Evolutionary conservation across 371 early-diverging fungal species (phyloP), one percentile per base, ranked within the genome.

Genomic region (Phascolomyces articulosus): DNA sequence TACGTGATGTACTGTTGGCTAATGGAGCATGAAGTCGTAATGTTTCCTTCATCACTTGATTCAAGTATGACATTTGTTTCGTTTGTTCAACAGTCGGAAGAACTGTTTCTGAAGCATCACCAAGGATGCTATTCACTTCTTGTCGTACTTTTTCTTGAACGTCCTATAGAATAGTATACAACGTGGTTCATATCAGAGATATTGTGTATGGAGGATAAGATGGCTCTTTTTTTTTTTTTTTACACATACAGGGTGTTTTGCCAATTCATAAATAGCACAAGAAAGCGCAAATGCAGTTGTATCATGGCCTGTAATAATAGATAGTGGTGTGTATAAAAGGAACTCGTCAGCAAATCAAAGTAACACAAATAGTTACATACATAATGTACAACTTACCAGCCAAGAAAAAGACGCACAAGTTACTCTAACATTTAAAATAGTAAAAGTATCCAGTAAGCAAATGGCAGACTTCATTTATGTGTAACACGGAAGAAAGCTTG

Each of bases 51-150:
- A 80, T 73, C 23, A 82, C 70, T 60, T 67, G 69, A 51, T 81
- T 76, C 15, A 81, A 41, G 65, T 83, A 83, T 18, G 66, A 67
- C 61, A 87, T 68, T 38, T 78, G 60, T 18, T 63, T 40, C 11
- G 79, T 70, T 58, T 85, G 75, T 53, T 77, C 78, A 34, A 70
- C 66, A 18, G 77, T 75, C 4, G 79, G 83, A 31, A 69, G 67
- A 4, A 74, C 67, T 23, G 72, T 75, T n/a, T 68, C 58, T 38
- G 73, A 66, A 4, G 38, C 65, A 41, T 80, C 81, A 15, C 83
- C 85, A 24, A 87, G 51, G 15, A 83, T 69, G 18, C 31, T 38
- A 65, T 83, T 70, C 9, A 84, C 81, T 49, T 82, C 82, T n/a
- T 72, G 65, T 26, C 78, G 70, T 28, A 81, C 77, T 27, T 67